Conservation (phyloP, 1,284 basidiomycete species). For the Trichosporon sp. region DNA sequence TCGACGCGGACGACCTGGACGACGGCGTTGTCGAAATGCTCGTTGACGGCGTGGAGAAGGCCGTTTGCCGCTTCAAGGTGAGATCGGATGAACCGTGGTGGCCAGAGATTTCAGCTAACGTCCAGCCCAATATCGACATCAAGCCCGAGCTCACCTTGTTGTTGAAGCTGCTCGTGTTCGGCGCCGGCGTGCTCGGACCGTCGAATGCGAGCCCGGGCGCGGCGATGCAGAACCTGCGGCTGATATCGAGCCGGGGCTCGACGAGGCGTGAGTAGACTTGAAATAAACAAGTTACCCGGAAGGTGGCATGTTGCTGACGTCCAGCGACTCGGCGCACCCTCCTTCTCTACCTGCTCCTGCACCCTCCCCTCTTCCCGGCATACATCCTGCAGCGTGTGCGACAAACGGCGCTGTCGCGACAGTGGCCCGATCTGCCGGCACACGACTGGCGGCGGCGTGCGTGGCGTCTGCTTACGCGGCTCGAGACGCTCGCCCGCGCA, state of each 20-base stretch:
- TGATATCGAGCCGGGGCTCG: conserved; percentile 32
- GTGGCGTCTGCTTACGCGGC: conserved; percentile 71
- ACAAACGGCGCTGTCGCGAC: conserved; percentile 72
- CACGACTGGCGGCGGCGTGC: conserved; percentile 71
- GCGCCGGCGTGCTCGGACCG: conserved; percentile 81
- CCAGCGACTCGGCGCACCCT: conserved; percentile 60
- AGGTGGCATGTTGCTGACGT: background rate
- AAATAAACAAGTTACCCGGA: no score
- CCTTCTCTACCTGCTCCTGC: conserved; percentile 68
- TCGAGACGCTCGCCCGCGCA: conserved; percentile 68
- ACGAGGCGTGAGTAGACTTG: conserved; percentile 24
- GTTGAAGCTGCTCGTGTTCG: conserved; percentile 77
- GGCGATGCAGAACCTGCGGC: conserved; percentile 78
- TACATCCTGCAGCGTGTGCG: conserved; percentile 77
- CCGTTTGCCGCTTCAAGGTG: conserved; percentile 72
- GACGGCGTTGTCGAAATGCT: conserved; percentile 82
- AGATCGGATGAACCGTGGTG: conserved; percentile 36
- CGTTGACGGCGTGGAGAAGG: conserved; percentile 76
- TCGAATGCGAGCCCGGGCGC: conserved; percentile 81
- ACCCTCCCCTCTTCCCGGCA: conserved; percentile 70
- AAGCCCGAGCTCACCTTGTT: conserved; percentile 80
- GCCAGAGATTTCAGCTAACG: conserved; percentile 19
- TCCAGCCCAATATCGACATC: conserved; percentile 67
- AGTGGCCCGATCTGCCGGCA: conserved; percentile 87
- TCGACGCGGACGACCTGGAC: conserved; percentile 91